Conservation (phyloP, 495 filamentous ascomycete genomes). For the Bacidia gigantensis region DNA sequence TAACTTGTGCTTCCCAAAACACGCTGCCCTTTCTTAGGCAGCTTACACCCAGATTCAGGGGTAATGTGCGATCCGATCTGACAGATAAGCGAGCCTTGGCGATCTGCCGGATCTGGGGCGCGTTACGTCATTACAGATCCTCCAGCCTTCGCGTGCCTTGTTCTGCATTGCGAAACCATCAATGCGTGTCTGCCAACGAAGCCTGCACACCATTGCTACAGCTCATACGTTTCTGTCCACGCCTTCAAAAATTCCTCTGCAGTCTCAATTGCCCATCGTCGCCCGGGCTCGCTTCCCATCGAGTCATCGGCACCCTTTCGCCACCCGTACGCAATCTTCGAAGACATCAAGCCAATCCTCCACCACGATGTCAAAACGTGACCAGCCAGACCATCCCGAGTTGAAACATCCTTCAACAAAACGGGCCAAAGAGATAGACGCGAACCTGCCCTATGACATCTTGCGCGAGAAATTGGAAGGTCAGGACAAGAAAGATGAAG, state of each 20-base stretch:
- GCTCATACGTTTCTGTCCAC: too few species aligned
- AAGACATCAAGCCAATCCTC: too few species aligned
- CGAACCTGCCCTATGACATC: slow-evolving; percentile 20
- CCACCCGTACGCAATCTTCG: too few species aligned
- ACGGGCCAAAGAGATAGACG: slow-evolving; percentile 31
- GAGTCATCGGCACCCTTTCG: not conserved
- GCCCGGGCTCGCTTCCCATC: not conserved
- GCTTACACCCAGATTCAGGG: not conserved
- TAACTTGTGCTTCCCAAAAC: too few species aligned
- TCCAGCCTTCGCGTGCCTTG: too few species aligned
- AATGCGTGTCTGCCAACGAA: not conserved
- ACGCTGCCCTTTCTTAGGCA: not conserved
- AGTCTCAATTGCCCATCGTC: not conserved
- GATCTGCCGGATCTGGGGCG: not conserved
- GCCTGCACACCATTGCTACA: not conserved
- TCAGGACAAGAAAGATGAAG: slow-evolving; percentile 16
- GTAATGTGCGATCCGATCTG: not conserved
- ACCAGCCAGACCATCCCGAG: slow-evolving; percentile 19
- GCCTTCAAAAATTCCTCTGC: not conserved
- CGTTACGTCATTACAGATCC: not conserved
- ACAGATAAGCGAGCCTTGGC: not conserved
- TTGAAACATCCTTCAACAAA: slow-evolving; percentile 29
- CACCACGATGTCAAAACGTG: slow-evolving; percentile 17
- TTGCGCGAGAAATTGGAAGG: slow-evolving; percentile 20
- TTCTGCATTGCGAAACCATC: not conserved